A percentile compares a stretch with the other conserved stretches of the same genome.
phyloP scores from a whole-genome alignment of 495 filamentous ascomycete genomes.

The Neurospora terricola region DNA sequence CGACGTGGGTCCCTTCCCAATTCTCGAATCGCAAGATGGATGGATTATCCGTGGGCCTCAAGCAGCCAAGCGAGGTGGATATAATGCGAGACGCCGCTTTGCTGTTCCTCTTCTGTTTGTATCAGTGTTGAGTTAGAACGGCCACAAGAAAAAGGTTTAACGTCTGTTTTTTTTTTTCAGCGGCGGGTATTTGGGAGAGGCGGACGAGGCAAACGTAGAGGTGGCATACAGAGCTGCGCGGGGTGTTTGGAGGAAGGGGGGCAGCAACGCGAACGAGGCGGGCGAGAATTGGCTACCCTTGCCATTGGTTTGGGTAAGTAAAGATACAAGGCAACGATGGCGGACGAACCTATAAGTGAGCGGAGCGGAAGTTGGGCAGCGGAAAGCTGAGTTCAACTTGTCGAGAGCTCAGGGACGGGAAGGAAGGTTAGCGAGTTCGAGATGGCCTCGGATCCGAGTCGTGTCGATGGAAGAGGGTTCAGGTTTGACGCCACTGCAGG shows the following conservation, averaged over 20 bases:
- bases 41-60: background rate
- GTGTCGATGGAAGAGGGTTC: background rate
- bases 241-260: background rate
- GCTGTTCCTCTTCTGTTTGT: background rate
- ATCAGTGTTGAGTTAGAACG: background rate
- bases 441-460: background rate
- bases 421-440: background rate
- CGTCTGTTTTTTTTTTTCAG: background rate
- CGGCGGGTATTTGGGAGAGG: background rate
- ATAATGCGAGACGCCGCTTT: background rate
- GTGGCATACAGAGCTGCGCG: background rate
- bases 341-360: background rate
- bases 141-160: background rate
- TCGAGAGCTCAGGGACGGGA: background rate
- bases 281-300: background rate
- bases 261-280: background rate
- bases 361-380: background rate
- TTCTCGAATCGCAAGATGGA: background rate
- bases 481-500: slow-evolving; percentile 8
- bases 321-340: background rate
- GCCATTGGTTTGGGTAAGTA: background rate
- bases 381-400: background rate
- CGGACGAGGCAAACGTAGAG: background rate
- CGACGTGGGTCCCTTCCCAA: background rate
- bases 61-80: background rate